Percentiles rank a stretch among this genome's conserved stretches.
These are phyloP conservation scores for Trametes villosa DNA, from an alignment of 768 basidiomycete genomes.

Conservation along the genomic window DNA sequence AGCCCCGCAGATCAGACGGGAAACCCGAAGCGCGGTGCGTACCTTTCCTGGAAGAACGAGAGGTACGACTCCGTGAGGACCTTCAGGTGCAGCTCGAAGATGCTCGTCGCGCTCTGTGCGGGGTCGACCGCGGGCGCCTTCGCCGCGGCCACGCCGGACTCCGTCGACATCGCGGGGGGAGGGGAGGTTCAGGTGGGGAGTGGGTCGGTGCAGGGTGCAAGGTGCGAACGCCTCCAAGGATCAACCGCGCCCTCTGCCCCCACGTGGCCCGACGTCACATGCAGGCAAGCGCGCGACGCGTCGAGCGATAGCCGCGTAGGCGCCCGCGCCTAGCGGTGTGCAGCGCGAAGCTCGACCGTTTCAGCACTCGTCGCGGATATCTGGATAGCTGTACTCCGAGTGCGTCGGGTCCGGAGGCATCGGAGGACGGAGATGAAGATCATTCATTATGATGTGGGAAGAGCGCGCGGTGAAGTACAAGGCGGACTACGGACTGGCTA, in stretches of 20 bases:
- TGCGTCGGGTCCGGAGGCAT: too few relatives aligned
- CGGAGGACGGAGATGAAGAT: too few relatives aligned
- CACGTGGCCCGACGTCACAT: constrained; percentile 27
- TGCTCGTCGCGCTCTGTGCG: constrained; percentile 51
- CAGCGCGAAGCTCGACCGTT: too few relatives aligned
- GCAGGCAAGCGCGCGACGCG: background rate
- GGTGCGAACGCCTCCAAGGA: constrained; percentile 4
- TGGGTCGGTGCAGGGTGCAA: background rate
- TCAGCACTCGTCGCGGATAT: too few relatives aligned
- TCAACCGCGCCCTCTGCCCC: constrained; percentile 13
- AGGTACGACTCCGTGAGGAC: constrained; percentile 78
- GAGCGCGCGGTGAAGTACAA: too few relatives aligned
- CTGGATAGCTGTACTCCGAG: too few relatives aligned
- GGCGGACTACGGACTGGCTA: background rate
- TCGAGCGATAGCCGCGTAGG: background rate
- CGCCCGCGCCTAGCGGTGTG: too few relatives aligned
- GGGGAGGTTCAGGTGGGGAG: background rate
- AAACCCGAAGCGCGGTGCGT: constrained; percentile 24
- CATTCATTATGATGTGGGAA: too few relatives aligned
- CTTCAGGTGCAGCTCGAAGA: constrained; percentile 75
- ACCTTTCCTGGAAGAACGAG: constrained; percentile 87
- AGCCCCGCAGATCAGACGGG: constrained; percentile 20
- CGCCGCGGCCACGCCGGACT: constrained; percentile 26
- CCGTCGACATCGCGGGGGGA: constrained; percentile 28
- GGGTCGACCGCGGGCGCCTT: constrained; percentile 21